Conservation (phyloP, 2,329 filamentous ascomycete genomes). For the Exophiala mesophila region DNA sequence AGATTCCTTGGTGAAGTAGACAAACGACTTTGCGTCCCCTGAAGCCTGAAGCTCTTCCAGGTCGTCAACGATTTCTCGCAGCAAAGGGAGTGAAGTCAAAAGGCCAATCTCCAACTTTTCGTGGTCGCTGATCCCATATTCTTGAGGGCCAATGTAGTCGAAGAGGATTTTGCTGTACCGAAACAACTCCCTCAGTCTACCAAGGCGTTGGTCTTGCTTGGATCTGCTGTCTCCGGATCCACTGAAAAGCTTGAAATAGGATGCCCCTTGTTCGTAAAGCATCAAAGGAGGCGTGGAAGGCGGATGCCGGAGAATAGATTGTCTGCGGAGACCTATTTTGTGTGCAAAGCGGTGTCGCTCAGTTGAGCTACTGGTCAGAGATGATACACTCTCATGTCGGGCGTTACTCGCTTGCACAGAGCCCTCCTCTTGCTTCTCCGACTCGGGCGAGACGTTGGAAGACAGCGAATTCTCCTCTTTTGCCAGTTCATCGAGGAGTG, state of each 20-base stretch:
- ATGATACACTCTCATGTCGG: constrained; percentile 18
- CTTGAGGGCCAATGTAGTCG: constrained; percentile 96
- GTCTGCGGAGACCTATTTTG: constrained; percentile 48
- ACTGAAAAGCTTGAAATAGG: constrained; percentile 86
- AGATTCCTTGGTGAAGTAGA: constrained; percentile 99
- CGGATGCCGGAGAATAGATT: constrained; percentile 44
- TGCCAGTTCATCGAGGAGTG: constrained; percentile 33
- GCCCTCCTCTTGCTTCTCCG: constrained; percentile 16
- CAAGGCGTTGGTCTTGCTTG: constrained; percentile 77
- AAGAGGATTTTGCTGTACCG: constrained; percentile 91
- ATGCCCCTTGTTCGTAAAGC: constrained; percentile 56
- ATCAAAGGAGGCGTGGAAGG: constrained; percentile 44
- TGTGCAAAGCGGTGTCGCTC: constrained; percentile 35
- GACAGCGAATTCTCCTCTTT: constrained; percentile 22
- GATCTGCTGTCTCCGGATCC: constrained; percentile 68
- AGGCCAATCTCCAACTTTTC: constrained; percentile 99
- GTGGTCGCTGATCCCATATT: constrained; percentile 91
- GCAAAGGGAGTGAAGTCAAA: constrained; percentile 82
- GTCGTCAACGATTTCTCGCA: constrained; percentile 95
- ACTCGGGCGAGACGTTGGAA: constrained; percentile 18
- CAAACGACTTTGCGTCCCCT: constrained; percentile 88
- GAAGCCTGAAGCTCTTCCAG: constrained; percentile 96
- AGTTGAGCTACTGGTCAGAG: constrained; percentile 7
- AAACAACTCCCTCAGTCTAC: constrained; percentile 88
- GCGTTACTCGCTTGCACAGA: constrained; percentile 5